Conservation (phyloP, 1,284 basidiomycete genomes). For the Ceratobasidium theobromae region DNA sequence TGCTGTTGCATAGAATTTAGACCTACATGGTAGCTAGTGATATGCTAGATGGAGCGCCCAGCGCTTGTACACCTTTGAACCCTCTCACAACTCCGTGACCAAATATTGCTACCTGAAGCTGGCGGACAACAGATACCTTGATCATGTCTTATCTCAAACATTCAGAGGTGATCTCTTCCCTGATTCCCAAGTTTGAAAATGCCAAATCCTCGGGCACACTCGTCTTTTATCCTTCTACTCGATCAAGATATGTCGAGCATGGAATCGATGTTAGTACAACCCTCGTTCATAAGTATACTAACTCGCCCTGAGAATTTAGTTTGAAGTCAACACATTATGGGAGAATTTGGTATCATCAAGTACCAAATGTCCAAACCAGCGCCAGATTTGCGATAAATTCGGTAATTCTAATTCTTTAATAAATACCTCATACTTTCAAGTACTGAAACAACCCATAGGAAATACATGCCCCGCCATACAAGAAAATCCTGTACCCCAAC, state of each 20-base stretch:
- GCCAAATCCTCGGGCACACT: conserved; percentile 69
- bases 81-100: conserved; percentile 1
- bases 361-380: too few relatives aligned
- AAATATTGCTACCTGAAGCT: too few relatives aligned
- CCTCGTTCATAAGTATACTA: not conserved
- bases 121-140: not conserved
- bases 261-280: conserved; percentile 57
- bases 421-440: too few relatives aligned
- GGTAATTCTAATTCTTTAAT: too few relatives aligned
- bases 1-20: too few relatives aligned
- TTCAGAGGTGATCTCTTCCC: conserved; percentile 55
- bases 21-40: too few relatives aligned
- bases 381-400: too few relatives aligned
- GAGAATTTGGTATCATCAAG: too few relatives aligned
- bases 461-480: conserved; percentile 78
- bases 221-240: conserved; percentile 72
- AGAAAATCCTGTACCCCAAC: conserved; percentile 62
- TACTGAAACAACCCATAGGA: too few relatives aligned
- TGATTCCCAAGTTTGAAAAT: conserved; percentile 60
- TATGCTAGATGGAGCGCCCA: not conserved
- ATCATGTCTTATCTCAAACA: conserved; percentile 15
- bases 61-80: not conserved
- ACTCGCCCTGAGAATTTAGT: conserved; percentile 58
- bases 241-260: conserved; percentile 58
- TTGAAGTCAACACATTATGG: conserved; percentile 76